Evolutionary conservation across 192 early-diverging fungal species (phyloP).

Genomic region (Rhizophagus sp.): DNA sequence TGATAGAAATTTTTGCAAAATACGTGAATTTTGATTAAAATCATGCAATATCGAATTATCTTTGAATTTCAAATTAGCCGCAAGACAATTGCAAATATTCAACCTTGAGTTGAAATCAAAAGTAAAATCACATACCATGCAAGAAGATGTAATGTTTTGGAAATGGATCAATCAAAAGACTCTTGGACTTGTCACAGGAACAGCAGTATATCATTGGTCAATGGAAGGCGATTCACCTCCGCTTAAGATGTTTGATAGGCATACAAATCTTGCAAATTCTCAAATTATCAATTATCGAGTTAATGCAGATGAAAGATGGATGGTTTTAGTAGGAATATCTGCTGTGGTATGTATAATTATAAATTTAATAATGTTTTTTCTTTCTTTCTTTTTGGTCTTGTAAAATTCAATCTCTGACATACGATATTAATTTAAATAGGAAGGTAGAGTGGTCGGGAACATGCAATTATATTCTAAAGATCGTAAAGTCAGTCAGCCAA

Average conservation of each 20-base stretch:
- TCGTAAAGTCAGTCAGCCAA: constrained; percentile 86
- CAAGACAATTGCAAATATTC: constrained; percentile 93
- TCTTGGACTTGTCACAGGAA: constrained; percentile 87
- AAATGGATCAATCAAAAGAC: constrained; percentile 90
- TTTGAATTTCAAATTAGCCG: constrained; percentile 53
- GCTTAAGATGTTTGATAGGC: constrained; percentile 91
- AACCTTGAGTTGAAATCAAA: constrained; percentile 96
- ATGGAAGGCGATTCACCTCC: constrained; percentile 89
- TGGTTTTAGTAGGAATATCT: constrained; percentile 92
- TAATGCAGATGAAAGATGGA: constrained; percentile 91
- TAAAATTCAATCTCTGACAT: background rate
- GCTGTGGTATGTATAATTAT: constrained; percentile 54
- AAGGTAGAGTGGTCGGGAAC: constrained; percentile 88
- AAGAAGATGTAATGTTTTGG: constrained; percentile 93
- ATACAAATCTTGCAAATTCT: constrained; percentile 74
- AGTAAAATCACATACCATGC: constrained; percentile 90
- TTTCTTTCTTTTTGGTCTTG: background rate
- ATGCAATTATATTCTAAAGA: constrained; percentile 98
- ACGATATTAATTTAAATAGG: constrained; percentile 34
- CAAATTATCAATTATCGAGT: constrained; percentile 98
- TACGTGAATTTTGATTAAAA: background rate
- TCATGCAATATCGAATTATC: background rate
- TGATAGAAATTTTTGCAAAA: background rate
- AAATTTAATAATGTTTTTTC: background rate
- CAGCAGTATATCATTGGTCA: constrained; percentile 94